Percentiles rank a stretch among this genome's conserved stretches.
phyloP scores from a whole-genome alignment of 805 yeast species.

The Candida germanica region DNA sequence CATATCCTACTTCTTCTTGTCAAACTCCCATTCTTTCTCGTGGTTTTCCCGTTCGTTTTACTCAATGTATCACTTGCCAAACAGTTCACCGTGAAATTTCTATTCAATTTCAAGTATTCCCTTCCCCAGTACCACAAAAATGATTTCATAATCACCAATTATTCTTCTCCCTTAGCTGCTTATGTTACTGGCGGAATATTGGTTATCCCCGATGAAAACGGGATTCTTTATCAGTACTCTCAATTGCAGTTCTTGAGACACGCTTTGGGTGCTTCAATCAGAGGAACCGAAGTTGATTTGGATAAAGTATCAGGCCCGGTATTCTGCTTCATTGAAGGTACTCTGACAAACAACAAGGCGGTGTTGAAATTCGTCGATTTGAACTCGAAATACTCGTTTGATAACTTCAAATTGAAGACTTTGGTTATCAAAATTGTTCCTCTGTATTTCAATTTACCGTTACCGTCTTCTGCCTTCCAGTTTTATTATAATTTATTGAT shows the following conservation, averaged over 20 bases:
- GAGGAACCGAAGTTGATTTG: conserved; percentile 18
- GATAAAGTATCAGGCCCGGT: conserved; percentile 33
- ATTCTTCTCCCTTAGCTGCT: conserved; percentile 23
- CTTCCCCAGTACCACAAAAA: conserved; percentile 40
- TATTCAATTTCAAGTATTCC: conserved; percentile 36
- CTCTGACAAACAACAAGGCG: conserved; percentile 80
- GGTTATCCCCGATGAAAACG: conserved; percentile 36
- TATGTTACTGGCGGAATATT: conserved; percentile 43
- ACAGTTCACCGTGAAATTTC: conserved; percentile 18
- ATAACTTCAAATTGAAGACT: conserved; percentile 27
- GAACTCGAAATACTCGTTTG: conserved; percentile 16
- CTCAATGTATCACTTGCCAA: conserved; percentile 19
- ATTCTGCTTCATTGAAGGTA: conserved; percentile 73
- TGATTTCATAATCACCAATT: conserved; percentile 56
- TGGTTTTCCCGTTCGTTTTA: conserved; percentile 14
- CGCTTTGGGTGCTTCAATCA: conserved; percentile 15
- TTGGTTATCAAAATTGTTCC: conserved; percentile 41
- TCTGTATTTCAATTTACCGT: conserved; percentile 31
- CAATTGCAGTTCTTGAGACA: conserved; percentile 25
- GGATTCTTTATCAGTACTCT: conserved; percentile 26
- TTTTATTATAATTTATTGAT: conserved; percentile 8
- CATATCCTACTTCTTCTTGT: conserved; percentile 13
- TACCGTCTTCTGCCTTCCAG: conserved; percentile 20
- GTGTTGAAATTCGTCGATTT: conserved; percentile 52
- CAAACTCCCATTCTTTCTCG: conserved; percentile 30